Evolutionary conservation across 2,329 filamentous ascomycete genomes (phyloP).

Genomic region (Colletotrichum truncatum): DNA sequence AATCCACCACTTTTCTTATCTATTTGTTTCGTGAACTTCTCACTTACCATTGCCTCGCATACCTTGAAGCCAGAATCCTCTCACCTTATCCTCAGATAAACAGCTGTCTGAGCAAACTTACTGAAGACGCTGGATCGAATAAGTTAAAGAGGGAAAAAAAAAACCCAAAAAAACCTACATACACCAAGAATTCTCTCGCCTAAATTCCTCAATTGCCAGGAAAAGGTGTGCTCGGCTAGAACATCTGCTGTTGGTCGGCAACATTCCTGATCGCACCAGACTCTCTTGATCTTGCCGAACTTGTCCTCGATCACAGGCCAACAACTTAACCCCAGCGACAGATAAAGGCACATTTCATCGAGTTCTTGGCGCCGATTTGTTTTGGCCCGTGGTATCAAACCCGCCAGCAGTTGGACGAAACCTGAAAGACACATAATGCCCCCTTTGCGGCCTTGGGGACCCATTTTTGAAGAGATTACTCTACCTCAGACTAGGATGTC

Average conservation of each 20-base stretch:
- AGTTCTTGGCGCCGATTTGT: constrained; percentile 21
- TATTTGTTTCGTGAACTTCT: not conserved
- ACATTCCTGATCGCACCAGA: too few species aligned
- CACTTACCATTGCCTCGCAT: not conserved
- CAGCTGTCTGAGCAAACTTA: not conserved
- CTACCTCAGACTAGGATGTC: constrained; percentile 44
- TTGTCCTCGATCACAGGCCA: not conserved
- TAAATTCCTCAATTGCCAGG: constrained; percentile 11
- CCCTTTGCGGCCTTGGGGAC: constrained; percentile 28
- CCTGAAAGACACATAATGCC: constrained; percentile 27
- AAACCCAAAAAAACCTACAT: not conserved
- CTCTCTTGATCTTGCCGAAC: not conserved
- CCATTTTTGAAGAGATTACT: constrained; percentile 39
- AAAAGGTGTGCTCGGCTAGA: constrained; percentile 11
- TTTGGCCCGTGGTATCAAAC: not conserved
- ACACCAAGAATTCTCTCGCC: not conserved
- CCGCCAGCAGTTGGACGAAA: constrained; percentile 1
- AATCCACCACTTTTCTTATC: not conserved
- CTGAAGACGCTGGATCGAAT: not conserved
- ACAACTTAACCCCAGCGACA: not conserved
- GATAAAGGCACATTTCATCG: constrained; percentile 16
- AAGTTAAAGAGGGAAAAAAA: too few species aligned
- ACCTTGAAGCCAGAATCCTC: not conserved
- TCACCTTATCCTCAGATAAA: not conserved
- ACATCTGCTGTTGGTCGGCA: not conserved